Conservation (phyloP, 2,329 filamentous ascomycete species). For the Pyricularia pennisetigena region DNA sequence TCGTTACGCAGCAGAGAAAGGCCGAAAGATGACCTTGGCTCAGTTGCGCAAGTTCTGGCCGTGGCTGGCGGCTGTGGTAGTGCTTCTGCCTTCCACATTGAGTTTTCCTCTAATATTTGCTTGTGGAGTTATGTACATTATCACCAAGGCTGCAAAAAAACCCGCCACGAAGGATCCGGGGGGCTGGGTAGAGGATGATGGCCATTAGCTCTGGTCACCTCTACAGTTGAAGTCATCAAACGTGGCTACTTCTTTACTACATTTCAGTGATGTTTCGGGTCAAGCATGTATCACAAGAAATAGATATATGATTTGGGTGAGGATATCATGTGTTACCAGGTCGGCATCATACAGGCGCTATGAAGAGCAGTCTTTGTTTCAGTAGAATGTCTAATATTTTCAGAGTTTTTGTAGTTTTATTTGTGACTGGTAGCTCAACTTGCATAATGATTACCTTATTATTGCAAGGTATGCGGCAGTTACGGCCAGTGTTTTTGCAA, state of each 20-base stretch:
- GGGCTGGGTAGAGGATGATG: not conserved
- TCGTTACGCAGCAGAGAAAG: slow-evolving; percentile 20
- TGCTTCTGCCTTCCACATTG: slow-evolving; percentile 35
- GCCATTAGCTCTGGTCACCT: not conserved
- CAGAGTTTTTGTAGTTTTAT: not conserved
- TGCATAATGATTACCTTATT: not conserved
- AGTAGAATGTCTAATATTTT: not conserved
- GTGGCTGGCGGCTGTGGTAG: slow-evolving; percentile 29
- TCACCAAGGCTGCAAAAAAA: slow-evolving; percentile 14
- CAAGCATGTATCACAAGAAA: not conserved
- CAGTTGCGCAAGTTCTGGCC: slow-evolving; percentile 31
- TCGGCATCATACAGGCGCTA: not conserved
- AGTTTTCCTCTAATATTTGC: slow-evolving; percentile 24
- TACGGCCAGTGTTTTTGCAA: not conserved
- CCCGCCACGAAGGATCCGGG: not conserved
- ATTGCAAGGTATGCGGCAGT: not conserved
- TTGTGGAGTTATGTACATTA: slow-evolving; percentile 29
- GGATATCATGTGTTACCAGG: not conserved
- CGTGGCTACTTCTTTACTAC: not conserved
- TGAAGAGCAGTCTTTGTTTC: not conserved
- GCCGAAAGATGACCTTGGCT: slow-evolving; percentile 27
- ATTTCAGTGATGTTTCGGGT: not conserved
- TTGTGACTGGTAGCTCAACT: not conserved
- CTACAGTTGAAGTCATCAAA: not conserved
- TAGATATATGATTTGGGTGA: not conserved